Percentiles rank a stretch among this genome's conserved stretches.
Conservation (phyloP, 805 yeast genomes). For the Yarrowia keelungensis region DNA sequence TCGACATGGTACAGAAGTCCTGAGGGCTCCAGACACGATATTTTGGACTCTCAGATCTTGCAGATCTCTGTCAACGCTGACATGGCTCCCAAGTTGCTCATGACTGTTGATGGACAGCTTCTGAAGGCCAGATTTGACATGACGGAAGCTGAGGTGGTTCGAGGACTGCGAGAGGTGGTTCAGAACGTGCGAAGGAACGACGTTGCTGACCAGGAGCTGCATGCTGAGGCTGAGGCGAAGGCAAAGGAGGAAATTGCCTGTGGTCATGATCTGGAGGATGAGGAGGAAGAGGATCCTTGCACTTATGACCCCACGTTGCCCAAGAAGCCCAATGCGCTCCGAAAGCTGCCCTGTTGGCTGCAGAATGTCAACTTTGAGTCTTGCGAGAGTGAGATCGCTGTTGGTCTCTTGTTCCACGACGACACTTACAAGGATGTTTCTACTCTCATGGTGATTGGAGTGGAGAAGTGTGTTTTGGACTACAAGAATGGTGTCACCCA, state of each 20-base stretch:
- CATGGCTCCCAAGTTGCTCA: conserved; percentile 47
- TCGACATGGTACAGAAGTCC: conserved; percentile 49
- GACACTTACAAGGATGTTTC: conserved; percentile 21
- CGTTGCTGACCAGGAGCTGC: conserved; percentile 3
- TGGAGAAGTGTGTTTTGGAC: conserved; percentile 12
- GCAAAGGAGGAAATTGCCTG: conserved; percentile 27
- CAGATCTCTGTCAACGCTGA: conserved; percentile 43
- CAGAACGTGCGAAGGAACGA: conserved; percentile 33
- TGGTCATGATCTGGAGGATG: conserved; percentile 15
- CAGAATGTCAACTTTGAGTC: conserved; percentile 46
- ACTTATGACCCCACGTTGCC: conserved; percentile 20
- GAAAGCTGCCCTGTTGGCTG: conserved; percentile 47
- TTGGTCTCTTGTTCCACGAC: conserved; percentile 41
- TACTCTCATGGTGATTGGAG: conserved; percentile 16
- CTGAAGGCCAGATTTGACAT: conserved; percentile 46
- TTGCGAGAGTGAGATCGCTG: conserved; percentile 44
- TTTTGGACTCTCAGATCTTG: conserved; percentile 45
- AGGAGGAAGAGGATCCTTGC: not conserved
- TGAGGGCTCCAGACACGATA: conserved; percentile 45
- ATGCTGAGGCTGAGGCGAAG: conserved; percentile 10
- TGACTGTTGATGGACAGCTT: conserved; percentile 45
- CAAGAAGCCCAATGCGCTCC: conserved; percentile 31
- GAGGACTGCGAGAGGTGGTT: conserved; percentile 46
- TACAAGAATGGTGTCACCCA: conserved; percentile 18
- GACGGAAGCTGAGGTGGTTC: conserved; percentile 49